These are phyloP conservation scores for Hymenoscyphus linearis DNA, from an alignment of 2,329 filamentous ascomycete genomes.

Conservation along the genomic window DNA sequence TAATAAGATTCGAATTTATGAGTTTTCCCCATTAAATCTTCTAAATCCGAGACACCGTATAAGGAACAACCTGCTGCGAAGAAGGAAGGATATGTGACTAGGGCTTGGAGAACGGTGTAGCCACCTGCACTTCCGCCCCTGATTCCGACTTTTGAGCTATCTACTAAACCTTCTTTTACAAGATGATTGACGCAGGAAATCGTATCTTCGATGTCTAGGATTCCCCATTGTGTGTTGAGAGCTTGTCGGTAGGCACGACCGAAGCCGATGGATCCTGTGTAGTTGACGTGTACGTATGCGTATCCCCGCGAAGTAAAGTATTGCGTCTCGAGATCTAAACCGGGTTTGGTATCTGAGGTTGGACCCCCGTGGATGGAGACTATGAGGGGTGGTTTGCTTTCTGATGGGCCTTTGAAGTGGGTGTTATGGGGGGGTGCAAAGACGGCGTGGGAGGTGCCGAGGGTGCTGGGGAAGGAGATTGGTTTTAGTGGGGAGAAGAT, in stretches of 20 bases:
- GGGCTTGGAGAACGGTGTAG: constrained; percentile 46
- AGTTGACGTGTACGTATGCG: constrained; percentile 46
- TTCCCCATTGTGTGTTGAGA: constrained; percentile 46
- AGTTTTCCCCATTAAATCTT: constrained; percentile 40
- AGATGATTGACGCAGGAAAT: constrained; percentile 42
- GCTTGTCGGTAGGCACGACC: constrained; percentile 45
- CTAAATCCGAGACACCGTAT: constrained; percentile 48
- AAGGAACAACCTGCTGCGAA: constrained; percentile 46
- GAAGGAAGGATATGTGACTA: constrained; percentile 41
- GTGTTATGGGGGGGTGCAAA: constrained; percentile 46
- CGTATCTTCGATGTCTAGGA: constrained; percentile 46
- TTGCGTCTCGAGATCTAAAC: constrained; percentile 42
- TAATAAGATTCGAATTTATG: constrained; percentile 55
- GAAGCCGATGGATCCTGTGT: constrained; percentile 47
- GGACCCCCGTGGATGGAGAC: constrained; percentile 48
- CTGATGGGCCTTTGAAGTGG: constrained; percentile 35
- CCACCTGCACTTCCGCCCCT: constrained; percentile 48
- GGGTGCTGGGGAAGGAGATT: constrained; percentile 33
- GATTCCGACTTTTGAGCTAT: constrained; percentile 37
- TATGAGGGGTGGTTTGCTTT: constrained; percentile 43
- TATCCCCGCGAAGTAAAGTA: constrained; percentile 51
- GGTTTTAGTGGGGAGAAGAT: constrained; percentile 37
- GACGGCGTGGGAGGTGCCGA: constrained; percentile 30
- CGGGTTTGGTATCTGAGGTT: constrained; percentile 39
- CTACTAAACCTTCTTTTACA: constrained; percentile 33